These are phyloP conservation scores for Retiboletus flavoniger DNA, from an alignment of 1,284 basidiomycete species.

Conservation along the genomic window DNA sequence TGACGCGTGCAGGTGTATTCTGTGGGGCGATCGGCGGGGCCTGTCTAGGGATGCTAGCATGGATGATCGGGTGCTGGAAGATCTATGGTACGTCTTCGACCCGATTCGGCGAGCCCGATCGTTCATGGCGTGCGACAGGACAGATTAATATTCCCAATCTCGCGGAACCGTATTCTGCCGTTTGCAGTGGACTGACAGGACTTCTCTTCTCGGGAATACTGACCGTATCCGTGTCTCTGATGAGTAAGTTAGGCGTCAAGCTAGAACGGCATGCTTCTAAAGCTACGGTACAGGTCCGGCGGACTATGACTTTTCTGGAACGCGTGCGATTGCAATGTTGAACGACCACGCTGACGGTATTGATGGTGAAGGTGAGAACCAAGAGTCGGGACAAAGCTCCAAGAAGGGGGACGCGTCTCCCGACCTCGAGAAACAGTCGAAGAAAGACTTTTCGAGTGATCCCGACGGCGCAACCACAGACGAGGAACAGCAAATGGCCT, in stretches of 20 bases:
- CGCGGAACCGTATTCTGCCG: constrained; percentile 47
- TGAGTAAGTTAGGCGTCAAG: constrained; percentile 35
- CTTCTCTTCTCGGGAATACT: constrained; percentile 46
- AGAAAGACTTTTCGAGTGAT: constrained; percentile 16
- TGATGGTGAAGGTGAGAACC: neutral
- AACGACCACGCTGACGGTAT: constrained; percentile 17
- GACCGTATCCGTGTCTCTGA: constrained; percentile 42
- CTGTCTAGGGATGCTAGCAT: constrained; percentile 46
- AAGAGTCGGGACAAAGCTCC: constrained; percentile 1
- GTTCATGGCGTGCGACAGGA: constrained; percentile 28
- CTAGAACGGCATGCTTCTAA: neutral
- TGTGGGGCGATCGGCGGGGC: constrained; percentile 45
- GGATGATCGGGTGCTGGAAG: constrained; percentile 53
- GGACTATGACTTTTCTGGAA: constrained; percentile 48
- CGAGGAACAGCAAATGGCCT: constrained; percentile 17
- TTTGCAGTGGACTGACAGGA: constrained; percentile 47
- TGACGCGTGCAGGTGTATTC: constrained; percentile 42
- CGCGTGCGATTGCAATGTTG: constrained; percentile 42
- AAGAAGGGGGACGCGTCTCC: constrained; percentile 3
- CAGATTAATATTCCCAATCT: constrained; percentile 44
- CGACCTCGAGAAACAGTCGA: constrained; percentile 10
- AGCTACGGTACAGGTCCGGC: constrained; percentile 36
- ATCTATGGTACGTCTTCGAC: constrained; percentile 39
- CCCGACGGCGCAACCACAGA: constrained; percentile 4
- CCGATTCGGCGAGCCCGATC: neutral